A percentile compares a stretch with the other conserved stretches of the same genome.
These are phyloP conservation scores for Phytophthora megakarya DNA, from an alignment of 352 stramenopile genomes.

Conservation along the genomic window DNA sequence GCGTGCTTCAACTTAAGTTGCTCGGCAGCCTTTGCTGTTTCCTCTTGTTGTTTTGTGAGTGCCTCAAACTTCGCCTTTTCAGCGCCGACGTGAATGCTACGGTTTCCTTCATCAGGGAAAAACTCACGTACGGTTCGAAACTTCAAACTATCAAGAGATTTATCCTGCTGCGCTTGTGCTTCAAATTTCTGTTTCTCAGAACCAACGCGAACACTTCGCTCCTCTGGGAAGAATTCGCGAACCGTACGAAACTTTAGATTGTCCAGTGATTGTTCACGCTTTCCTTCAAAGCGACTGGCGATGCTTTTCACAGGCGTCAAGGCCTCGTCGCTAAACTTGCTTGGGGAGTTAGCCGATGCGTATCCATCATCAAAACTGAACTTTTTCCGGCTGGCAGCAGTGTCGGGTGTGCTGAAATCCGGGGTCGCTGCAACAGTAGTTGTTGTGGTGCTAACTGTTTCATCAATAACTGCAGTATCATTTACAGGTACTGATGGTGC, in stretches of 20 bases:
- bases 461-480: not conserved
- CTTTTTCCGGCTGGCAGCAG: slow-evolving; percentile 16
- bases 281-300: slow-evolving; percentile 67
- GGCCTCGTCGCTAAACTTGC: slow-evolving; percentile 22
- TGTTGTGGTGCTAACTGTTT: not conserved
- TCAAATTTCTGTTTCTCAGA: slow-evolving; percentile 51
- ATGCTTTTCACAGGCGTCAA: slow-evolving; percentile 63
- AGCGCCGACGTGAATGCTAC: slow-evolving; percentile 38
- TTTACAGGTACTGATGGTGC: no score
- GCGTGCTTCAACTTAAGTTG: slow-evolving; percentile 28
- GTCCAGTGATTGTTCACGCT: slow-evolving; percentile 66
- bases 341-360: slow-evolving; percentile 17
- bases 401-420: slow-evolving; percentile 23
- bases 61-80: slow-evolving; percentile 53
- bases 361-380: slow-evolving; percentile 23
- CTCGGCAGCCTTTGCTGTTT: slow-evolving; percentile 21
- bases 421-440: not conserved
- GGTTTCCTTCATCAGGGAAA: slow-evolving; percentile 45
- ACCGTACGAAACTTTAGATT: slow-evolving; percentile 62
- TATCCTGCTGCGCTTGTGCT: slow-evolving; percentile 48
- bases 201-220: slow-evolving; percentile 41
- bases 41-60: slow-evolving; percentile 33
- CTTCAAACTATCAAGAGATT: slow-evolving; percentile 56
- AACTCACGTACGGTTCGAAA: slow-evolving; percentile 65
- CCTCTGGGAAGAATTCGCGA: slow-evolving; percentile 55